Percentiles rank a stretch among this genome's conserved stretches.
phyloP scores from a whole-genome alignment of 2,329 filamentous ascomycete species.

The Exophiala xenobiotica region DNA sequence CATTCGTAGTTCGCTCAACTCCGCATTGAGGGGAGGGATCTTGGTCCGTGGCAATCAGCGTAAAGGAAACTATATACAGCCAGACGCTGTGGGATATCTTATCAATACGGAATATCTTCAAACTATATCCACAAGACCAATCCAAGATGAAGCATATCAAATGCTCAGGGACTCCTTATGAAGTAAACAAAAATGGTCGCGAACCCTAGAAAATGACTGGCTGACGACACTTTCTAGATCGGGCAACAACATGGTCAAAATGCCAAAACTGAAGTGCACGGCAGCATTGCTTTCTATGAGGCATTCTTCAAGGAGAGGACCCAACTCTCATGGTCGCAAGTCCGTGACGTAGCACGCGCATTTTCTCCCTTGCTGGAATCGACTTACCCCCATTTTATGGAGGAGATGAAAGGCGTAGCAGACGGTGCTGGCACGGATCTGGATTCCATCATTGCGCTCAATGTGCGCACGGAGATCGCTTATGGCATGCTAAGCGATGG shows the following conservation, averaged over 20 bases:
- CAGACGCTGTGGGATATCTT: too few species aligned
- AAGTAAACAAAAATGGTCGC: slow-evolving; percentile 31
- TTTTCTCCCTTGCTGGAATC: slow-evolving; percentile 45
- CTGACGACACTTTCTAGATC: slow-evolving; percentile 25
- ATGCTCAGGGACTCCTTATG: slow-evolving; percentile 32
- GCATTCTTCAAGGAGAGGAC: slow-evolving; percentile 30
- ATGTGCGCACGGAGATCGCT: slow-evolving; percentile 60
- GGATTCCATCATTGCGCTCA: slow-evolving; percentile 57
- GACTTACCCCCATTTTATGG: slow-evolving; percentile 34
- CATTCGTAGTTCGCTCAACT: slow-evolving; percentile 1
- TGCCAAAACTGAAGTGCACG: slow-evolving; percentile 31
- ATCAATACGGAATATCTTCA: too few species aligned
- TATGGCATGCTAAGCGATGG: slow-evolving; percentile 59
- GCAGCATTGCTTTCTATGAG: slow-evolving; percentile 34
- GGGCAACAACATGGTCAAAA: slow-evolving; percentile 34
- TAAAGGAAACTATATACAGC: background rate
- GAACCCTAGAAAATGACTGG: background rate
- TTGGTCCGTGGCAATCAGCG: background rate
- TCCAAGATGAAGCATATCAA: slow-evolving; percentile 31
- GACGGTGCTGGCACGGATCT: slow-evolving; percentile 51
- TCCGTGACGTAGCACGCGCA: slow-evolving; percentile 44
- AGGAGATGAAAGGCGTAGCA: slow-evolving; percentile 48
- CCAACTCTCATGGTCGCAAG: slow-evolving; percentile 48
- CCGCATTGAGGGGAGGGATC: background rate
- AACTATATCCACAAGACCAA: background rate